Evolutionary conservation across 768 basidiomycete genomes (phyloP), one percentile per base, ranked within the genome.

Genomic region (Pulveroboletus sp.): DNA sequence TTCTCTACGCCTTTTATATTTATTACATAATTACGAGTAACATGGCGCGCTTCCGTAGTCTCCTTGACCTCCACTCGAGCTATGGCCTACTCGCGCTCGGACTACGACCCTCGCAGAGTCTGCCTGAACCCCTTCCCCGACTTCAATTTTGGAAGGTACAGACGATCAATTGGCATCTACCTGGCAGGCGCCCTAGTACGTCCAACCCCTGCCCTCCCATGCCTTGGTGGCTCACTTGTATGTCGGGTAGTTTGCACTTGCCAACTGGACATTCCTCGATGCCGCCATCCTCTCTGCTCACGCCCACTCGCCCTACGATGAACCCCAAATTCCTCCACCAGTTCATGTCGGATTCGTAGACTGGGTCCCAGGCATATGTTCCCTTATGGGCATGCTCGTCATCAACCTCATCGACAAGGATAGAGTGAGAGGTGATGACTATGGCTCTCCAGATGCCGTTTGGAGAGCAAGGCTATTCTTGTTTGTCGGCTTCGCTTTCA

Each of bases 281-380:
- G 95, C 96, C 13, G 84, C 86, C 21, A 84, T 97, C 47, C 77
- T 93, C 36, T 96, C 93, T 9, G 82, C 88, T 4, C 90, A 95
- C 60, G 90, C 92, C 0, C 81, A 80, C 47, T 71, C 89, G 1
- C 88, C 90, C 4, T 80, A 80, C 55, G 84, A 81, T 35, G 77
- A 83, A 5, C 86, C 86, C 3, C 77, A 85, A 57, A 75, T 82
- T 45, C 79, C 82, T 0, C 74, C 81, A 1, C 85, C 84, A 8
- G 82, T 88, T 11, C 92, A 92, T 61, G 89, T 99, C 66, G 73
- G 79, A 11, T 96, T 97, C 65, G 83, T 92, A 48, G 96, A 98
- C 74, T 99, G 96, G 96, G 74, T 96, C n/a, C 93, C 95, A 0
- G 95, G 94, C 18, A 82, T 98, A 58, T 93, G 86, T 69, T 92